phyloP scores from a whole-genome alignment of 805 yeast genomes.

The Middelhovenomyces tepae region DNA sequence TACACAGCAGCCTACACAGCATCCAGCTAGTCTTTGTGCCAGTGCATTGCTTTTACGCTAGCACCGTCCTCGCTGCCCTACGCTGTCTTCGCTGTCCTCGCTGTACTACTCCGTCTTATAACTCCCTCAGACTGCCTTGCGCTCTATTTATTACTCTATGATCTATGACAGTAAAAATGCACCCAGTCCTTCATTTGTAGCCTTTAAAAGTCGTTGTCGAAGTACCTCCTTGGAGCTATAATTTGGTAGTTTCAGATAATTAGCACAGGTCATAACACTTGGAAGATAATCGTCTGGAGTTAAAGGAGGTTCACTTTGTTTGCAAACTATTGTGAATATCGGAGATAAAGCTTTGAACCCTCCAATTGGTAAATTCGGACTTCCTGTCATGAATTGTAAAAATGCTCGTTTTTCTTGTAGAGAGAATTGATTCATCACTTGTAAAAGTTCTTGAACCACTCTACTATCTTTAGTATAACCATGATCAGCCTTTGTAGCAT shows the following conservation, averaged over 20 bases:
- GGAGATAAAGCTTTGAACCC: conserved; percentile 83
- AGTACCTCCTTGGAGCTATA: conserved; percentile 58
- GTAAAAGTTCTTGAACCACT: conserved; percentile 52
- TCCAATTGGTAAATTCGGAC: conserved; percentile 89
- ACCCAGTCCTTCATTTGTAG: conserved; percentile 81
- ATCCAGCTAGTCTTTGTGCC: too few species aligned
- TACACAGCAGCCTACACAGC: too few species aligned
- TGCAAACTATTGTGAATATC: conserved; percentile 76
- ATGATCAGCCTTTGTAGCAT: conserved; percentile 74
- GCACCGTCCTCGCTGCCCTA: too few species aligned
- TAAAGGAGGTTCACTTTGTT: conserved; percentile 58
- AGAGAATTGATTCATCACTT: conserved; percentile 48
- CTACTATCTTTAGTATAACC: conserved; percentile 71
- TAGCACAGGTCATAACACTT: conserved; percentile 97
- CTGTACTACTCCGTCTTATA: too few species aligned
- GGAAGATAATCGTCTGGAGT: conserved; percentile 77
- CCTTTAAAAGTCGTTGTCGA: conserved; percentile 50
- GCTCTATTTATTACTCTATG: too few species aligned
- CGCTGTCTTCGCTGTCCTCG: too few species aligned
- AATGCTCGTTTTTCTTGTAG: conserved; percentile 56
- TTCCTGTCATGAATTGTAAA: conserved; percentile 82
- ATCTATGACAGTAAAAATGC: conserved; percentile 67
- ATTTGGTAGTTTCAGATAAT: conserved; percentile 81
- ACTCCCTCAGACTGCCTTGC: too few species aligned
- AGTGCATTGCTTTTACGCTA: too few species aligned